A percentile compares a stretch with the other conserved stretches of the same genome.
Evolutionary conservation across 306 rosid species (phyloP).

Genomic region (Prunus salicina): DNA sequence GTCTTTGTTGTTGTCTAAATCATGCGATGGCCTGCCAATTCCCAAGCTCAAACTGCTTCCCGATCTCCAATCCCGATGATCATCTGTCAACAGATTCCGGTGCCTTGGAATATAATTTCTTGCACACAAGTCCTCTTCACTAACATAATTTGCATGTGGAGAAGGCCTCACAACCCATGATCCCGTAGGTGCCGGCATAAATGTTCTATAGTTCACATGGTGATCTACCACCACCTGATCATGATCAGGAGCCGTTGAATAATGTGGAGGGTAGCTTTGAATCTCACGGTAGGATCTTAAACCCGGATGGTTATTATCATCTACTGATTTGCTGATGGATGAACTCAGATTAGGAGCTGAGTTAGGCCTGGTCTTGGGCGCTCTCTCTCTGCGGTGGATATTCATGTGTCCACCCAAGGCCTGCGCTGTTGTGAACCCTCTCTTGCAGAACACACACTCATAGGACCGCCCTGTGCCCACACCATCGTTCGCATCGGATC

Average conservation of each 20-base stretch:
- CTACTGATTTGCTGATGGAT: constrained; percentile 12
- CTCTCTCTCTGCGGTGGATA: constrained; percentile 78
- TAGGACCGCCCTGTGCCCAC: constrained; percentile 55
- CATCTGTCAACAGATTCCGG: constrained; percentile 29
- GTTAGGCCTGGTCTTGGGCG: constrained; percentile 28
- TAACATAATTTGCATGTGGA: constrained; percentile 16
- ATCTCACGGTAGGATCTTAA: constrained; percentile 37
- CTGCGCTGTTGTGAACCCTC: constrained; percentile 90
- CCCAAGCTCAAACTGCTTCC: constrained; percentile 36
- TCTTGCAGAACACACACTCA: constrained; percentile 86
- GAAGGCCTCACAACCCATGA: constrained; percentile 26
- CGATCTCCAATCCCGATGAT: constrained; percentile 39
- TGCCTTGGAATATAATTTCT: constrained; percentile 25
- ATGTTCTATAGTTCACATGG: constrained; percentile 34
- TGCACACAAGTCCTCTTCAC: constrained; percentile 21
- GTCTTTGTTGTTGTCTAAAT: background rate
- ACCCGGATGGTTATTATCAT: constrained; percentile 6
- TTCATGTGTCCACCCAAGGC: constrained; percentile 97
- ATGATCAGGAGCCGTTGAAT: constrained; percentile 14
- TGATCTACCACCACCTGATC: constrained; percentile 14
- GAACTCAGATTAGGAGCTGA: constrained; percentile 9
- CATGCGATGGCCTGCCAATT: constrained; percentile 16
- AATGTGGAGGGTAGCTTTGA: constrained; percentile 32
- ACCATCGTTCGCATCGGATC: constrained; percentile 35
- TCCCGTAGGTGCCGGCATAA: constrained; percentile 27